Evolutionary conservation across 306 rosid species (phyloP), one percentile per base, ranked within the genome.

Genomic region (Quercus agrifolia): DNA sequence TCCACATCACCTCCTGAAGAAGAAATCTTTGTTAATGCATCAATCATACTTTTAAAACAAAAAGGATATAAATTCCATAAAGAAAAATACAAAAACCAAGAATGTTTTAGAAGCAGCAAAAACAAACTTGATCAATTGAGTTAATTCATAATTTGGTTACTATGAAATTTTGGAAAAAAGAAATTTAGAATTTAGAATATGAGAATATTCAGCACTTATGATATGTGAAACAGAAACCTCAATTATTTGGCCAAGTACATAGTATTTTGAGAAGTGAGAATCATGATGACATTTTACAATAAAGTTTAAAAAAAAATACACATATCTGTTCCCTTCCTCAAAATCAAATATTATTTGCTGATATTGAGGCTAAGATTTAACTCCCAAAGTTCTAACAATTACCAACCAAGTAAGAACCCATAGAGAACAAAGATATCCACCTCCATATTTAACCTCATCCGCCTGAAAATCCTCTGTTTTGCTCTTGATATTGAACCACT

Each of bases 401-500:
- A 41, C 35, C 79, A 20, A 76, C 6, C 80, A 67, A 64, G 63
- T 27, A 51, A 80, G 57, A 62, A 61, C 71, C 56, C 69, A 56
- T 35, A 72, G 79, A 77, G 82, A 71, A 62, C 72, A 76, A 46
- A 74, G 82, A 70, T 44, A 84, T 87, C 71, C 41, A 93, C 99
- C 99, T 87, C 91, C 94, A 85, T 76, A 82, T 69, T 85, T 83
- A 85, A 79, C 91, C 77, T 79, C 94, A 79, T 93, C 93, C 27
- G 93, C 83, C 79, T 84, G 96, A 62, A 89, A 89, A 67, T 92
- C 97, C 66, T 96, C 96, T 73, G 80, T 86, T 80, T 93, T 96
- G 87, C 96, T 77, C 90, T 90, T 93, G 89, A 96, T 91, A 75
- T 93, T 96, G 85, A 96, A 96, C 90, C 91, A 93, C 87, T 93